These are phyloP conservation scores for Filobasidium wieringae DNA, from an alignment of 768 basidiomycete genomes.

Conservation along the genomic window DNA sequence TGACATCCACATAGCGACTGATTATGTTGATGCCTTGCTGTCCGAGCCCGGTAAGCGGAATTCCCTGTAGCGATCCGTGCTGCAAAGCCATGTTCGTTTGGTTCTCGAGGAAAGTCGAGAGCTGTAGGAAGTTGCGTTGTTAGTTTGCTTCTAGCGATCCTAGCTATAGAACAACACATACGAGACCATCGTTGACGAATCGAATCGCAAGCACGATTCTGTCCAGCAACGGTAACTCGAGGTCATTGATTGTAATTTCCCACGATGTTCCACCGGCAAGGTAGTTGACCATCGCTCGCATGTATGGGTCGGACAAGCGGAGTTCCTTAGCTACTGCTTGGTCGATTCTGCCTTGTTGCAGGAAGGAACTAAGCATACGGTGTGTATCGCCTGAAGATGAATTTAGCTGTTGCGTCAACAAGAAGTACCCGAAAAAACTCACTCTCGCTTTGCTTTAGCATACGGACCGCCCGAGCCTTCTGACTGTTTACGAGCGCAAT, in stretches of 20 bases:
- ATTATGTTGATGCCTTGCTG: conserved; percentile 21
- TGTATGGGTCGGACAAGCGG: conserved; percentile 31
- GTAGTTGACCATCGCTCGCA: conserved; percentile 29
- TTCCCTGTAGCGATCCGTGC: conserved; percentile 19
- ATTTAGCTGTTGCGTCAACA: not conserved
- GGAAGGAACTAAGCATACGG: conserved; percentile 25
- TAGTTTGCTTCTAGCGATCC: not conserved
- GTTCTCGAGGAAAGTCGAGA: conserved; percentile 24
- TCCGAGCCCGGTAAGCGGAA: conserved; percentile 30
- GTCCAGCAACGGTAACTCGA: conserved; percentile 28
- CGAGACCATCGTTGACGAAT: conserved; percentile 29
- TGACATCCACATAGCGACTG: conserved; percentile 22
- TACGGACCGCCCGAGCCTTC: conserved; percentile 24
- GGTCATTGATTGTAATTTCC: conserved; percentile 31
- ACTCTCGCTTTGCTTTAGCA: conserved; percentile 28
- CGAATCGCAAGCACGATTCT: conserved; percentile 28
- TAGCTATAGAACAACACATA: conserved; percentile 13
- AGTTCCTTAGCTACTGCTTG: conserved; percentile 15
- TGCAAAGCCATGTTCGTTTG: conserved; percentile 17
- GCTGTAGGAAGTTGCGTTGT: conserved; percentile 7
- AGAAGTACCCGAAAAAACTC: not conserved
- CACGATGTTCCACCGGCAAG: conserved; percentile 30
- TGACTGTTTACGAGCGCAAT: conserved; percentile 34
- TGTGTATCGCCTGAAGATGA: conserved; percentile 25
- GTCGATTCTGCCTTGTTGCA: conserved; percentile 29